Evolutionary conservation across 257 asterid species (phyloP), one percentile per base, ranked within the genome.

Genomic region (Knoxia roxburghii): DNA sequence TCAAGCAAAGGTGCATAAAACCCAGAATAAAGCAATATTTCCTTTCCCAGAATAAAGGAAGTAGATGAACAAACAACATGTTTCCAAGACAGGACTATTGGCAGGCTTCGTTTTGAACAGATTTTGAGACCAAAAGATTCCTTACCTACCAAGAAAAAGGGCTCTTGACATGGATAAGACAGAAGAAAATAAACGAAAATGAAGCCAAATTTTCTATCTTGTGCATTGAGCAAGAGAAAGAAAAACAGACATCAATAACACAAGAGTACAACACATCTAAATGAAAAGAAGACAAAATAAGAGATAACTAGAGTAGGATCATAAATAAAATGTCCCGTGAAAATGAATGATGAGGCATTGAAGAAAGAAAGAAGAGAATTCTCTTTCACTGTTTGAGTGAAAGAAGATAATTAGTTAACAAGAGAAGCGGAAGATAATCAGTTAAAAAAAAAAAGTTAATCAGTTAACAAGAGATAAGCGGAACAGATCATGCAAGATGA

Each of bases 291-390:
- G 61, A 15, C 7, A 67, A 20, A 17, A 56, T 27, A 56, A 27
- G 41, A 30, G 40, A 21, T 6, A 48, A 15, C 15, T 9, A 5
- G 29, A 51, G 5, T 21, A n/a, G 29, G 29, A 51, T 43, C 48
- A 6, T 43, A n/a, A 30, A 6, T 17, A 27, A 32, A 56, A 13
- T 29, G 40, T 10, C 62, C 30, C 30, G 37, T 10, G 37, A 55
- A 55, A 3, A 55, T 56, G 21, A 30, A 56, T 6, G 6, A 24
- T 8, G 23, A 40, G 37, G 33, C 52, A 41, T 14, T 11, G 40
- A 63, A 46, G 32, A 63, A 63, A 29, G 68, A 29, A 20, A 35
- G 62, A n/a, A 64, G 68, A 64, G 33, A 64, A 2, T 17, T 5
- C 39, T 12, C 26, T n/a, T 52, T 10, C 58, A 21, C 7, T 29